Evolutionary conservation across 1,284 basidiomycete genomes (phyloP), one percentile per base, ranked within the genome.

Genomic region (Peniophora sp.): DNA sequence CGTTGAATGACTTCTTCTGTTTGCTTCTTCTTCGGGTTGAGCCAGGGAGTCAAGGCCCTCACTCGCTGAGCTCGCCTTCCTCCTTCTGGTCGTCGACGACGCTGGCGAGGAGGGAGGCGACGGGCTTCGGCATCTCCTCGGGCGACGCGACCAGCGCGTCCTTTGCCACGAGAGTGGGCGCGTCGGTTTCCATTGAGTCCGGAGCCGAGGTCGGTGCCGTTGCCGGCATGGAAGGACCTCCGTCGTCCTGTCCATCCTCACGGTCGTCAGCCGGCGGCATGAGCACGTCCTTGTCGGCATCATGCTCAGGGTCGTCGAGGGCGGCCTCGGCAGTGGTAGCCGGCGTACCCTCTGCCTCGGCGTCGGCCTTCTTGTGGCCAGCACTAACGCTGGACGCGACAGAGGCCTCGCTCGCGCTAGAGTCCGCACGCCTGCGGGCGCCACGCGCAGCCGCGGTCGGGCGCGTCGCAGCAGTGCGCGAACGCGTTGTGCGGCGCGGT

Each of bases 21-120:
- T 32, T 41, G 37, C 37, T n/a, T 41, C 37, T 41, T 41, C 37
- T 20, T 41, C 37, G 37, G 27, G 27, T 32, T 32, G 27, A 32
- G 12, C 27, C 27, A 32, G 27, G 27, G 12, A 32, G 12, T n/a
- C 6, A 32, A 12, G 27, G 27, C 27, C 6, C 27, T 32, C 27
- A 32, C 51, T 74, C 73, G 55, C 68, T 73, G n/a, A 70, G 62
- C 58, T 74, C 72, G 23, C 71, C 72, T 51, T 74, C 73, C 54
- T 74, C 73, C 52, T 71, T 71, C 49, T 63, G 60, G 47, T 62
- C 64, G 45, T 63, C 66, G 51, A 64, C 67, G 3, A 61, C 63
- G 39, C 64, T 68, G 14, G 65, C 65, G 49, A 61, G 58, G 39
- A 64, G 55, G 50, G 56, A 59, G 17, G 55, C 47, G 24, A 56